Conservation (phyloP, 805 yeast species). For the Suhomyces sp. region DNA sequence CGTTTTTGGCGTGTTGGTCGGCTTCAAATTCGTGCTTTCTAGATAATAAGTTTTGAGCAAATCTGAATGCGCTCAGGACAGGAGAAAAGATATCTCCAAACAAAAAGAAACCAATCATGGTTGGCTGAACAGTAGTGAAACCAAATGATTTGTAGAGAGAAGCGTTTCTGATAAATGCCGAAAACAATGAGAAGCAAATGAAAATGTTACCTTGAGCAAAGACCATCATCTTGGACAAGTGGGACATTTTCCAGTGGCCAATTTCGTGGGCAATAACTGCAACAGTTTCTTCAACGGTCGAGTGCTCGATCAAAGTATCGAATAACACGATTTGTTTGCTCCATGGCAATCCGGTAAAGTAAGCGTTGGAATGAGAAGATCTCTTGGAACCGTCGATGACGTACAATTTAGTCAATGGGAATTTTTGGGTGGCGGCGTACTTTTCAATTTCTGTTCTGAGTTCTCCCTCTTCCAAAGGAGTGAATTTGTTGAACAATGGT, state of each 20-base stretch:
- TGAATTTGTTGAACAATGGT: constrained; percentile 89
- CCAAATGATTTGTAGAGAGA: constrained; percentile 81
- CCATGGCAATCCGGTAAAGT: constrained; percentile 95
- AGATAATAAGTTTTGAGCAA: constrained; percentile 63
- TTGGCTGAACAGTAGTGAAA: constrained; percentile 61
- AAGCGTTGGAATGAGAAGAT: constrained; percentile 95
- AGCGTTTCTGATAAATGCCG: constrained; percentile 74
- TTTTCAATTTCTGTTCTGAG: constrained; percentile 76
- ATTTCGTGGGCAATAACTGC: constrained; percentile 98
- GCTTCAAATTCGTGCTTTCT: constrained; percentile 94
- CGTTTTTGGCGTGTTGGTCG: constrained; percentile 74
- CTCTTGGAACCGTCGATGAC: constrained; percentile 97
- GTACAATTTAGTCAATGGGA: constrained; percentile 82
- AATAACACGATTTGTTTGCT: constrained; percentile 90
- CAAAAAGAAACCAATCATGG: constrained; percentile 74
- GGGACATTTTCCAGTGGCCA: constrained; percentile 95
- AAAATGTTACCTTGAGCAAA: constrained; percentile 65
- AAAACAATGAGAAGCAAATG: constrained; percentile 66
- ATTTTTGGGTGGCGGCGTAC: constrained; percentile 68
- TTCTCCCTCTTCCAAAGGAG: constrained; percentile 88
- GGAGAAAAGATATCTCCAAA: constrained; percentile 81
- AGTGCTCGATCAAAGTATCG: constrained; percentile 84
- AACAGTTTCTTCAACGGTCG: constrained; percentile 73
- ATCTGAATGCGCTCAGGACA: constrained; percentile 63
- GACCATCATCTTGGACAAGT: constrained; percentile 71